Evolutionary conservation across 768 basidiomycete genomes (phyloP).

Genomic region (Imleria badia): DNA sequence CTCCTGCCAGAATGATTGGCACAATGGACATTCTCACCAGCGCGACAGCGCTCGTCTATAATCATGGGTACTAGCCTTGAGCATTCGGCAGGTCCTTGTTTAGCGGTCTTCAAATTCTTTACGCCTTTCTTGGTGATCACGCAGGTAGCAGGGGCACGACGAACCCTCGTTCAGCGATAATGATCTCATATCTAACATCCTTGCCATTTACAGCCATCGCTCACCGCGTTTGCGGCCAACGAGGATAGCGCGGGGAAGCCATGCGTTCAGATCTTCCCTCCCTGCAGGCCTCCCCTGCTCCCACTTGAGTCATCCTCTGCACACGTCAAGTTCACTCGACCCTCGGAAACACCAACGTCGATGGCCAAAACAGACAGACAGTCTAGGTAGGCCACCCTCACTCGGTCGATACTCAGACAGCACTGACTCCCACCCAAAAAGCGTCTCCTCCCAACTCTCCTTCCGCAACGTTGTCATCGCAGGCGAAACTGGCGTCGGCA

Average conservation of each 20-base stretch:
- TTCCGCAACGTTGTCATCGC: constrained; percentile 23
- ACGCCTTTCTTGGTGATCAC: too few relatives aligned
- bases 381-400: constrained; percentile 7
- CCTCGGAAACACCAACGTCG: not conserved
- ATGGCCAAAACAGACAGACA: constrained; percentile 10
- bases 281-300: not conserved
- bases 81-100: too few relatives aligned
- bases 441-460: not conserved
- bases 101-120: too few relatives aligned
- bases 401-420: not conserved
- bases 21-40: too few relatives aligned
- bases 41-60: too few relatives aligned
- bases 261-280: not conserved
- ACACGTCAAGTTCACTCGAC: not conserved
- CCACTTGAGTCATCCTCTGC: not conserved
- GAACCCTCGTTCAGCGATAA: too few relatives aligned
- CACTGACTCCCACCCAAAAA: not conserved
- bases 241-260: constrained; percentile 6
- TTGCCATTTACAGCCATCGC: not conserved
- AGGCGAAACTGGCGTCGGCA: constrained; percentile 27
- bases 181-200: not conserved
- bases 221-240: constrained; percentile 1
- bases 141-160: too few relatives aligned
- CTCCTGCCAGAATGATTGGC: too few relatives aligned
- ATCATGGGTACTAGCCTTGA: too few relatives aligned